Evolutionary conservation across 768 basidiomycete genomes (phyloP), one percentile per base, ranked within the genome.

Genomic region (Sistotremastrum niveocremeum): DNA sequence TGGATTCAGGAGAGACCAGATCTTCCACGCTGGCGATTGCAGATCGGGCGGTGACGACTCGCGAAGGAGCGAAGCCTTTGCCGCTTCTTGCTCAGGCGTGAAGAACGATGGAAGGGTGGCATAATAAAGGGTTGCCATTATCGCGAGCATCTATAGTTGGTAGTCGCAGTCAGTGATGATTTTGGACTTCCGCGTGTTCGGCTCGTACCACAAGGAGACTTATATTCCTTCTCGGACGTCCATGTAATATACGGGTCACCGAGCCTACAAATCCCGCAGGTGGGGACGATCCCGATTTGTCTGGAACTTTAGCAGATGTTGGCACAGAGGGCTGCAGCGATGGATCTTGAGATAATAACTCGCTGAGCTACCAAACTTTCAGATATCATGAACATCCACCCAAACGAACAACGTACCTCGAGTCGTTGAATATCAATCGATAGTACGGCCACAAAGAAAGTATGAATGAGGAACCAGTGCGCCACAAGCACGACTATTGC

Each of bases 401-500:
- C 5, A 40, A 7, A 35, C 4, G 1, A 35, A 48, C 34, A 28
- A 31, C 47, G 42, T 55, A 78, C 81, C 66, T 94, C 94, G 29
- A 99, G 64, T 40, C 94, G 78, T 53, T 95, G 91, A 40, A 97
- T 79, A 66, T 99, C 94, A 53, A 99, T 95, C 0, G 89, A 90
- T 28, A 99, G 66, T 30, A 95, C 90, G 5, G 93, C 85, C 52
- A 93, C 70, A 64, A 94, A 97, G 65, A 97, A 94, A 0, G 90
- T 95, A 57, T 95, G 88, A 10, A 94, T 83, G 49, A 98, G 72
- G 66, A 93, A 94, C 90, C 90, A 98, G 60, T 98, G 93, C 10
- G 90, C 91, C 32, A 97, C 84, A 20, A 97, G 72, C 7, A 97
- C 89, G 28, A 97, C 89, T 39, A 90, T 81, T 0, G 90, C 89